Evolutionary conservation across 306 rosid genomes (phyloP).

Genomic region (Betula pendula): DNA sequence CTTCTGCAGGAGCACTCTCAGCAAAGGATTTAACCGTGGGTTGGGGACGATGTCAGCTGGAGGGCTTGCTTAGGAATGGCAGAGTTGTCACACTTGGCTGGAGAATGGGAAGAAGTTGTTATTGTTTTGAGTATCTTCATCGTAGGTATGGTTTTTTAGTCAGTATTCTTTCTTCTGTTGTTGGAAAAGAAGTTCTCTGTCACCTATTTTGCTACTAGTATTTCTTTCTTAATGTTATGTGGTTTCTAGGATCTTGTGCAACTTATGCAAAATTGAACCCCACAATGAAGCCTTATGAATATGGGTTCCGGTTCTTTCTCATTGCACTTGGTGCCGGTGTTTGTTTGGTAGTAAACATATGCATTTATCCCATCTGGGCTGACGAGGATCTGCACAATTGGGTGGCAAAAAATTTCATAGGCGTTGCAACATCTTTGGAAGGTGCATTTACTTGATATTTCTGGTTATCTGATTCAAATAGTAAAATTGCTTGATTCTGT

Average conservation of each 20-base stretch:
- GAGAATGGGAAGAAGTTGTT: slow-evolving; percentile 69
- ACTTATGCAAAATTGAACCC: slow-evolving; percentile 86
- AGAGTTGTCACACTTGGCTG: slow-evolving; percentile 59
- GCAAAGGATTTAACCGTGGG: slow-evolving; percentile 94
- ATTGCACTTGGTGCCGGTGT: slow-evolving; percentile 91
- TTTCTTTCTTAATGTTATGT: slow-evolving; percentile 30
- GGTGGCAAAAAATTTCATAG: slow-evolving; percentile 78
- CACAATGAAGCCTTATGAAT: slow-evolving; percentile 87
- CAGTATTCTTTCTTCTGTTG: slow-evolving; percentile 3
- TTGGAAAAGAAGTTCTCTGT: slow-evolving; percentile 1
- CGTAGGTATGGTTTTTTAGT: slow-evolving; percentile 47
- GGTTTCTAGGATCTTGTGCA: slow-evolving; percentile 65
- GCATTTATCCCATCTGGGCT: slow-evolving; percentile 94
- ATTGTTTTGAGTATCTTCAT: slow-evolving; percentile 67
- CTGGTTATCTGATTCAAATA: slow-evolving; percentile 23
- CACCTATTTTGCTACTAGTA: neutral
- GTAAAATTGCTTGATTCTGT: neutral
- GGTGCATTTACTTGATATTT: slow-evolving; percentile 41
- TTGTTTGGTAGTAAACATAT: slow-evolving; percentile 74
- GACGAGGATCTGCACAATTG: slow-evolving; percentile 94
- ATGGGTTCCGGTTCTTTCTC: slow-evolving; percentile 92
- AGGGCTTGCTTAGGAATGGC: slow-evolving; percentile 88
- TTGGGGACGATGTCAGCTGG: slow-evolving; percentile 92
- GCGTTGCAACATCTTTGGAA: slow-evolving; percentile 91
- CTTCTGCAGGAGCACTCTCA: slow-evolving; percentile 90